Evolutionary conservation across 2,329 filamentous ascomycete species (phyloP).

Genomic region (Scleromitrula shiraiana): DNA sequence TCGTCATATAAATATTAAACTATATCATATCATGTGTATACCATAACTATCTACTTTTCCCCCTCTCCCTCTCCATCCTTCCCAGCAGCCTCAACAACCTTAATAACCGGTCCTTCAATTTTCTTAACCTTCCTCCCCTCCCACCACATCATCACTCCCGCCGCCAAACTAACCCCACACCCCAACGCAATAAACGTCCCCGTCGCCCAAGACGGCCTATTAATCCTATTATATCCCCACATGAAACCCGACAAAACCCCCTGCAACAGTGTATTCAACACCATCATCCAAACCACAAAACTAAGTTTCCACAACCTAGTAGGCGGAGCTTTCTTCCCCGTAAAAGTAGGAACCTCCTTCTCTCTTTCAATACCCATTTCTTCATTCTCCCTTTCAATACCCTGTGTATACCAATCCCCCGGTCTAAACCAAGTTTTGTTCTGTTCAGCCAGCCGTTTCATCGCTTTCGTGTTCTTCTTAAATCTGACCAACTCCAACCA

Average conservation of each 20-base stretch:
- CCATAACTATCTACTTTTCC: background rate
- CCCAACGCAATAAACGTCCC: slow-evolving; percentile 14
- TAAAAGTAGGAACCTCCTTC: too few species aligned
- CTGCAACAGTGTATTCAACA: slow-evolving; percentile 32
- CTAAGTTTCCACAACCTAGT: slow-evolving; percentile 68
- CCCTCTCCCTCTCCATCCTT: background rate
- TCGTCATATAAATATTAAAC: background rate
- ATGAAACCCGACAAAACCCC: slow-evolving; percentile 13
- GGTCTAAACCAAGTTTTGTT: slow-evolving; percentile 69
- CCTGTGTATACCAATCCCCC: slow-evolving; percentile 51
- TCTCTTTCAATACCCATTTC: slow-evolving; percentile 39
- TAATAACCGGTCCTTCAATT: slow-evolving; percentile 13
- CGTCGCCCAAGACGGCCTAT: slow-evolving; percentile 14
- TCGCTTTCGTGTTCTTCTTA: slow-evolving; percentile 39
- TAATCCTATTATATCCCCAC: slow-evolving; percentile 15
- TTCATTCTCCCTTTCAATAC: slow-evolving; percentile 37
- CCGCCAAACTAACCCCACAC: slow-evolving; percentile 14
- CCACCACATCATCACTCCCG: slow-evolving; percentile 16
- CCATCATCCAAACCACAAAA: slow-evolving; percentile 36
- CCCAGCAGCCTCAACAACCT: slow-evolving; percentile 7
- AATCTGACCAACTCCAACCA: slow-evolving; percentile 58
- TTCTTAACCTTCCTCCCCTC: slow-evolving; percentile 16
- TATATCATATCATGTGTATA: background rate
- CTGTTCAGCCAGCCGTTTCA: slow-evolving; percentile 62
- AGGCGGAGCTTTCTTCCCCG: slow-evolving; percentile 57